Percentiles rank a stretch among this genome's conserved stretches.
Conservation (phyloP, 768 basidiomycete genomes). For the Termitomyces sp. region DNA sequence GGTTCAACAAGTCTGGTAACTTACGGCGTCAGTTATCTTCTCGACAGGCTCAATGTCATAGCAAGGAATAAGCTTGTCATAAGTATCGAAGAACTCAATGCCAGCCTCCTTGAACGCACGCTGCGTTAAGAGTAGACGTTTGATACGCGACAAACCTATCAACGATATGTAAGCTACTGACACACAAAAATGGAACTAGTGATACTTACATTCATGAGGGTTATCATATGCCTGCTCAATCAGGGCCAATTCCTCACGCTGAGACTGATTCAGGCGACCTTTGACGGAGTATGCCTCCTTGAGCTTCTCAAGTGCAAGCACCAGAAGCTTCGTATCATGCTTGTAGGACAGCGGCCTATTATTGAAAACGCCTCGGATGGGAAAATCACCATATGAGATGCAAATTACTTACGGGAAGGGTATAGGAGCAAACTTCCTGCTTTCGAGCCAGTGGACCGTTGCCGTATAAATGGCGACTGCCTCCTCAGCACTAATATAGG, state of each 20-base stretch:
- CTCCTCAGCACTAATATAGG: conserved; percentile 98
- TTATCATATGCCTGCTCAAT: conserved; percentile 99
- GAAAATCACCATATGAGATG: neutral
- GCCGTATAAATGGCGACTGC: conserved; percentile 98
- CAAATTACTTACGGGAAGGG: conserved; percentile 82
- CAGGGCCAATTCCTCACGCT: conserved; percentile 95
- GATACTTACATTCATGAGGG: conserved; percentile 84
- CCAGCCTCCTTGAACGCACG: conserved; percentile 98
- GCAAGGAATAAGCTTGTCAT: conserved; percentile 97
- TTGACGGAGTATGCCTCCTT: conserved; percentile 99
- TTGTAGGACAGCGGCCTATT: conserved; percentile 91
- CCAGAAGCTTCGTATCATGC: conserved; percentile 97
- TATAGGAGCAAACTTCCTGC: conserved; percentile 96
- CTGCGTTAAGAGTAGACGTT: conserved; percentile 93
- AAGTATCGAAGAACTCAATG: conserved; percentile 96
- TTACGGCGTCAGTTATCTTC: conserved; percentile 97
- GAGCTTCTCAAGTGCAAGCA: conserved; percentile 94
- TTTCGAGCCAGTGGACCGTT: conserved; percentile 98
- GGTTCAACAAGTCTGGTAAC: conserved; percentile 21
- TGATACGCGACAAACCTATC: conserved; percentile 88
- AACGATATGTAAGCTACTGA: neutral
- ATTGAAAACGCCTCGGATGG: neutral
- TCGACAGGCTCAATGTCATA: conserved; percentile 99
- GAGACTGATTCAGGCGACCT: conserved; percentile 95
- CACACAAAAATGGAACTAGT: neutral